Evolutionary conservation across 2,329 filamentous ascomycete genomes (phyloP).

Genomic region (Aspergillus sclerotialis): DNA sequence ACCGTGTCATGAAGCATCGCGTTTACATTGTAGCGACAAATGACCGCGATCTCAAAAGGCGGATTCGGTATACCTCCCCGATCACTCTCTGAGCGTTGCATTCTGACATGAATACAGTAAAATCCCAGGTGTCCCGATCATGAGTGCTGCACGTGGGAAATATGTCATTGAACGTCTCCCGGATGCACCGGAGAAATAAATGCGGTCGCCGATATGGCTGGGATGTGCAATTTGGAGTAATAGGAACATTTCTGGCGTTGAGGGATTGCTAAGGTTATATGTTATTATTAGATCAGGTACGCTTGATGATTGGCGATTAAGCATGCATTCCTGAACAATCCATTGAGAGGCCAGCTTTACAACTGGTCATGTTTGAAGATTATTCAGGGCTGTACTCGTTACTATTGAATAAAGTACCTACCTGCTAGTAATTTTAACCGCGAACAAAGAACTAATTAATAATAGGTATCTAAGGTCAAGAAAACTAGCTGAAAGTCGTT

Average conservation of each 20-base stretch:
- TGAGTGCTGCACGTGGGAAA: constrained; percentile 81
- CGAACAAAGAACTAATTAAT: too few species aligned
- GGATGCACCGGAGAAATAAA: constrained; percentile 46
- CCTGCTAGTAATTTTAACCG: too few species aligned
- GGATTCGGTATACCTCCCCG: constrained; percentile 48
- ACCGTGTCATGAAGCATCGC: constrained; percentile 62
- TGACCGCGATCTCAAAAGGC: constrained; percentile 69
- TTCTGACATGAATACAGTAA: constrained; percentile 41
- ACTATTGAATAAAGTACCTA: too few species aligned
- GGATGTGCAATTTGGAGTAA: not conserved
- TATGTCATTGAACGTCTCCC: constrained; percentile 91
- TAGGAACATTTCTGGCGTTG: not conserved
- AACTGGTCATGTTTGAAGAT: not conserved
- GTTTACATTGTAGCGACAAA: constrained; percentile 71
- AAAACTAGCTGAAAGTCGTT: too few species aligned
- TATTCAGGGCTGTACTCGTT: too few species aligned
- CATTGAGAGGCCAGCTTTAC: too few species aligned
- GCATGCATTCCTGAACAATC: not conserved
- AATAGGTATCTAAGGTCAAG: too few species aligned
- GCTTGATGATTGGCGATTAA: not conserved
- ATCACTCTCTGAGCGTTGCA: not conserved
- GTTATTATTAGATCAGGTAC: not conserved
- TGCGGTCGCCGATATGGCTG: not conserved
- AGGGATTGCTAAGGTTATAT: not conserved
- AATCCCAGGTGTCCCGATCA: constrained; percentile 60